Conservation (phyloP, 2,329 filamentous ascomycete genomes). For the Ramularia endophylla region DNA sequence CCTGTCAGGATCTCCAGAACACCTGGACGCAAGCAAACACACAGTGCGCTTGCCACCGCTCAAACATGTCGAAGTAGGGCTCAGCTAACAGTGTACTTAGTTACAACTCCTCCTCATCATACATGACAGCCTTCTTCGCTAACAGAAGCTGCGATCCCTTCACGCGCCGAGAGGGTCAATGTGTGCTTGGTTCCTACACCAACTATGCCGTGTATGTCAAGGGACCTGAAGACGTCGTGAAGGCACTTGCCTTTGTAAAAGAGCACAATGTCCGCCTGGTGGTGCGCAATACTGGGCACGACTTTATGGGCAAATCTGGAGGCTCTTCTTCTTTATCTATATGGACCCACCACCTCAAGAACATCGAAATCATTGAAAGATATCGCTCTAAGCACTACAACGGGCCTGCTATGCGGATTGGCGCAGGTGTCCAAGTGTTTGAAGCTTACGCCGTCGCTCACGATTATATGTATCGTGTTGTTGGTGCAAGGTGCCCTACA, state of each 20-base stretch:
- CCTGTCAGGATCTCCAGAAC: slow-evolving; percentile 38
- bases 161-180: slow-evolving; percentile 28
- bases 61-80: not conserved
- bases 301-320: slow-evolving; percentile 51
- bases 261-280: slow-evolving; percentile 48
- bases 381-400: slow-evolving; percentile 33
- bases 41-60: slow-evolving; percentile 33
- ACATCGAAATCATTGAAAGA: slow-evolving; percentile 41
- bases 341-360: slow-evolving; percentile 53
- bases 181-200: slow-evolving; percentile 41
- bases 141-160: slow-evolving; percentile 41
- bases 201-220: slow-evolving; percentile 26
- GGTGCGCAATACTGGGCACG: slow-evolving; percentile 38
- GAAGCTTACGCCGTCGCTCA: slow-evolving; percentile 45
- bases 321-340: slow-evolving; percentile 54
- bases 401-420: slow-evolving; percentile 48
- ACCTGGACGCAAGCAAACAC: slow-evolving; percentile 42
- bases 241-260: slow-evolving; percentile 5
- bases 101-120: slow-evolving; percentile 31
- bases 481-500: slow-evolving; percentile 49
- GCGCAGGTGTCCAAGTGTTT: slow-evolving; percentile 48
- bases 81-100: slow-evolving; percentile 6
- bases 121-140: slow-evolving; percentile 36
- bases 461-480: slow-evolving; percentile 42
- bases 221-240: slow-evolving; percentile 2